A percentile compares a stretch with the other conserved stretches of the same genome.
phyloP scores from a whole-genome alignment of 306 rosid genomes.

The Vicia sativa region DNA sequence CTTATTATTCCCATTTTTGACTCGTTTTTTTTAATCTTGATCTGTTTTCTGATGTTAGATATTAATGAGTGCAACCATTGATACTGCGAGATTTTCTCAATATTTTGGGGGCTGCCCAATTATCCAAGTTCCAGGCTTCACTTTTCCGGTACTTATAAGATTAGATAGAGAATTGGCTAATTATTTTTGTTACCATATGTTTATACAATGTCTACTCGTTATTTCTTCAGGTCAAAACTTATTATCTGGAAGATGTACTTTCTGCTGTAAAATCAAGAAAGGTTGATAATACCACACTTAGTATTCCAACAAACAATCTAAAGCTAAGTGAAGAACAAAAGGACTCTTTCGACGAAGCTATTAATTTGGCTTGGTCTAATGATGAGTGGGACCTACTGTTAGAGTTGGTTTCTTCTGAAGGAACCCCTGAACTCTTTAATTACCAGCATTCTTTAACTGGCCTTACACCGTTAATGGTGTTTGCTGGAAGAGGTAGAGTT shows the following conservation, averaged over 20 bases:
- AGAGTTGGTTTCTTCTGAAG: conserved; percentile 71
- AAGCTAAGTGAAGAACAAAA: conserved; percentile 66
- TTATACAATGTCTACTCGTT: conserved; percentile 13
- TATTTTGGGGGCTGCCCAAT: conserved; percentile 96
- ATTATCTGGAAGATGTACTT: conserved; percentile 89
- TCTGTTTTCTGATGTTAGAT: conserved; percentile 52
- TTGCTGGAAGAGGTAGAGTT: conserved; percentile 89
- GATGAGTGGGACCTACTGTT: conserved; percentile 78
- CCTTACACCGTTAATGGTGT: conserved; percentile 80
- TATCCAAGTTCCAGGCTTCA: conserved; percentile 87
- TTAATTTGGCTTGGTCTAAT: conserved; percentile 77
- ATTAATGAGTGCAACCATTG: conserved; percentile 95
- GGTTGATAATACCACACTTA: conserved; percentile 41
- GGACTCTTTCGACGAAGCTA: conserved; percentile 80
- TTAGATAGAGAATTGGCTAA: conserved; percentile 30
- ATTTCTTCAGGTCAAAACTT: conserved; percentile 71
- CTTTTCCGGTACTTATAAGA: conserved; percentile 70
- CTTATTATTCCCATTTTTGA: conserved; percentile 17
- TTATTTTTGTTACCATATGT: conserved; percentile 28
- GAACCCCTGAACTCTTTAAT: conserved; percentile 53
- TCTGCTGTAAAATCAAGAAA: conserved; percentile 57
- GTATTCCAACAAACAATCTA: conserved; percentile 38
- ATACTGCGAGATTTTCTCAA: conserved; percentile 79
- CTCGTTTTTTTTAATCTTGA: conserved; percentile 17
- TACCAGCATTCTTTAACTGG: conserved; percentile 86